Conservation (phyloP, 805 yeast species). For the Metschnikowia baotianmanensis region DNA sequence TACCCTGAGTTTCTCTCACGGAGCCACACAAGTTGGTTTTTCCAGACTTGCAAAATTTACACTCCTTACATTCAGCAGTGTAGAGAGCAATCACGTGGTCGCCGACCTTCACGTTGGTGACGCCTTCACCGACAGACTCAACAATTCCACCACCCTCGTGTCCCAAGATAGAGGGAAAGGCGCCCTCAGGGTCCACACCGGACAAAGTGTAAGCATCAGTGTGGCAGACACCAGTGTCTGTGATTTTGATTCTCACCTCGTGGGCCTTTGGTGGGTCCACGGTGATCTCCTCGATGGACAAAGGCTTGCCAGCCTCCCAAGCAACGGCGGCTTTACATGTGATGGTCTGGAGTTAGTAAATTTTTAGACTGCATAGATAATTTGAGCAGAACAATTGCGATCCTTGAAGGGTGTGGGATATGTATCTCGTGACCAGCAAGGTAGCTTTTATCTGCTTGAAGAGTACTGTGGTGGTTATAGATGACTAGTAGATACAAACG, state of each 20-base stretch:
- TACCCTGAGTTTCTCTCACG: slow-evolving; percentile 96
- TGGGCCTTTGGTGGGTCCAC: slow-evolving; percentile 96
- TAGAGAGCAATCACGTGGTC: slow-evolving; percentile 92
- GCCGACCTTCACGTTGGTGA: slow-evolving; percentile 84
- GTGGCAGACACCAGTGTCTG: slow-evolving; percentile 94
- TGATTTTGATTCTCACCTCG: slow-evolving; percentile 90
- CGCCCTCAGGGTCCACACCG: slow-evolving; percentile 96
- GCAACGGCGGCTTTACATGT: slow-evolving; percentile 96
- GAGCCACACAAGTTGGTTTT: slow-evolving; percentile 96
- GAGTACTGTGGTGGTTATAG: slow-evolving; percentile 1
- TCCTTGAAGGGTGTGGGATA: not conserved
- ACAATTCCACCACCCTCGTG: slow-evolving; percentile 99
- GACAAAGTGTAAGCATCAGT: slow-evolving; percentile 96
- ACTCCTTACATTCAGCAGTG: slow-evolving; percentile 95
- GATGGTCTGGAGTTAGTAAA: slow-evolving; percentile 45
- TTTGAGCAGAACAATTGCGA: not conserved
- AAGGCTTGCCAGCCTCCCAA: slow-evolving; percentile 88
- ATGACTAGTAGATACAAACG: no score
- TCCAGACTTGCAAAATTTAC: slow-evolving; percentile 92
- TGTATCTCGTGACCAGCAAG: slow-evolving; percentile 10
- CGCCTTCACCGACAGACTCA: slow-evolving; percentile 93
- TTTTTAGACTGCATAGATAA: no score
- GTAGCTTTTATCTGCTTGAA: not conserved
- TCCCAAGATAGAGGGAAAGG: slow-evolving; percentile 89
- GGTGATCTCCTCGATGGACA: slow-evolving; percentile 80